Evolutionary conservation across 192 early-diverging fungal genomes (phyloP), one percentile per base, ranked within the genome.

Genomic region (Entomortierella parvispora): DNA sequence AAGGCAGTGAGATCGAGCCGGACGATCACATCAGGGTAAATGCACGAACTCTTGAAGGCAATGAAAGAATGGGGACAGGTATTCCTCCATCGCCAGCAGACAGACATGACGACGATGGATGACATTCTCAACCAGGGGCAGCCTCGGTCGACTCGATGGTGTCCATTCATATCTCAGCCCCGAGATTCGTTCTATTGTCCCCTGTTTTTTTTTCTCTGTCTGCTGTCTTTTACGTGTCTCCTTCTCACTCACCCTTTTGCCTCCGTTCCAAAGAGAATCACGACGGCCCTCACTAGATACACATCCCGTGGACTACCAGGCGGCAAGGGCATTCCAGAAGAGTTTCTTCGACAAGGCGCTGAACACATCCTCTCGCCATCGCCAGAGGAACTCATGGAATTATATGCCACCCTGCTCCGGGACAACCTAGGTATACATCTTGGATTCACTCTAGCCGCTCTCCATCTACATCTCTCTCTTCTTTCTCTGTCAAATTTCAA

Each of bases 21-120:
- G 65, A 77, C 74, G 74, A 77, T 37, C 74, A 77, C 49, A 68
- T 77, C 62, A 58, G 74, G 74, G 74, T 77, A 68, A 68, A 31
- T 26, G 18, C 34, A 22, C 32, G 32, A 29, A 28, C 25, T 42
- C 18, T 10, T 25, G 51, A 32, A 9, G 49, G 25, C 25, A 17
- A 17, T 32, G 25, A 28, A 28, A 15, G 51, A 26, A 5, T 20
- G 8, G 20, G 25, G 22, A 26, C 51, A 20, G 23, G 26, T n/a
- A n/a, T n/a, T n/a, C n/a, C n/a, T 22, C 46, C 23, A 18, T 23
- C 20, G 10, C 2, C 47, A 52, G 25, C 23, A 22, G 25, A 32
- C 22, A 15, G 28, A 14, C 6, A 48, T 20, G 18, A 48, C 47
- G 22, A 4, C 47, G 4, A 48, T 22, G 22, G 18, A 48, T 22